Percentiles rank a stretch among this genome's conserved stretches.
phyloP scores from a whole-genome alignment of 2,329 filamentous ascomycete species.

The Colletotrichum tamarilloi region DNA sequence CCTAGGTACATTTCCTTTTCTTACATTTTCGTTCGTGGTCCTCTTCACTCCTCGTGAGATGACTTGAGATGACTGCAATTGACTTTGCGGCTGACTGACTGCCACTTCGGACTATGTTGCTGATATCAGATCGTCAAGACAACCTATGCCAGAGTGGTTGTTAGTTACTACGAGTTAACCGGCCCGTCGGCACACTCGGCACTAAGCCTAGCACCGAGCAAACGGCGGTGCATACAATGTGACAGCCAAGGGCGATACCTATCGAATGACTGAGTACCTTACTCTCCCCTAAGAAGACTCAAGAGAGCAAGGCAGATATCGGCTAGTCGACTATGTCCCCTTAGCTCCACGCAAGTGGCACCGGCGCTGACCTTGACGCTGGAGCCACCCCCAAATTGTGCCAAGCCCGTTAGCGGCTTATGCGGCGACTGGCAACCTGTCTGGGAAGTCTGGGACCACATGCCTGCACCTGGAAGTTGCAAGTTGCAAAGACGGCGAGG shows the following conservation, averaged over 20 bases:
- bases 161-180: background rate
- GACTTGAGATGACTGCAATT: background rate
- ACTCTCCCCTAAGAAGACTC: background rate
- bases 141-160: background rate
- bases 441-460: too few species aligned
- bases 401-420: slow-evolving; percentile 34
- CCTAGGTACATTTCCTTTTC: background rate
- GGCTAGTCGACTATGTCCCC: background rate
- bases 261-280: background rate
- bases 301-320: background rate
- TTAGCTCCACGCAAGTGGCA: background rate
- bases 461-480: too few species aligned
- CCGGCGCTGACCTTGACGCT: background rate
- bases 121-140: slow-evolving; percentile 14
- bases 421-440: slow-evolving; percentile 9
- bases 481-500: background rate
- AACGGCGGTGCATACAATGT: background rate
- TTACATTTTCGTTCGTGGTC: too few species aligned
- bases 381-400: slow-evolving; percentile 5
- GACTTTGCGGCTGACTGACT: slow-evolving; percentile 10
- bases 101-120: background rate
- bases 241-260: background rate
- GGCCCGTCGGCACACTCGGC: background rate
- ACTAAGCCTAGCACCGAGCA: background rate
- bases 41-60: too few species aligned